Evolutionary conservation across 2,329 filamentous ascomycete genomes (phyloP), one percentile per base, ranked within the genome.

Genomic region (Pestalotiopsis sp.): DNA sequence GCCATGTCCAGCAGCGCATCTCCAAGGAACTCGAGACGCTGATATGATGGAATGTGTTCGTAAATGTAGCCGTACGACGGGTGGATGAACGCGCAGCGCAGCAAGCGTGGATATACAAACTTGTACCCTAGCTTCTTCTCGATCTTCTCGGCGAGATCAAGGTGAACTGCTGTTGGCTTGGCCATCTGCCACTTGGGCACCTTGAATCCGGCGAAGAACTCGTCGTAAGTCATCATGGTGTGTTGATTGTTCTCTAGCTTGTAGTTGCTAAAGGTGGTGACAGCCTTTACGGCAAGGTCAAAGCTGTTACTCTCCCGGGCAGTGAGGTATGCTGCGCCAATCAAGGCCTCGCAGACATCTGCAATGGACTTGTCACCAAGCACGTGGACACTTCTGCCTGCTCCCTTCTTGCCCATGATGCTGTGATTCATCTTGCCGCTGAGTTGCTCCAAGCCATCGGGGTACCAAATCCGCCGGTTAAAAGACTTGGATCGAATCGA

Each of bases 271-370:
- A 98, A 84, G 63, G 84, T 86, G 0, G 90, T 92, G 25, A 94
- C 92, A 1, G 89, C 87, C 71, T 83, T 83, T 23, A 91, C 85
- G 0, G 89, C 89, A 76, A 88, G 77, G 75, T 91, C 86, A 74
- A 90, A 86, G 68, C 81, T 77, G 23, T 76, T 77, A 4, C 82
- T 74, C 7, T 81, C 74, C 49, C 79, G 76, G 3, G 80, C 80
- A 0, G 84, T 86, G 52, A 92, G 80, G 65, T 91, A 90, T 0
- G 95, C 92, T 2, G 95, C 96, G 5, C 95, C 96, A 62, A 99
- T 98, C 68, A 98, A 82, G 0, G 96, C 95, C 78, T 98, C 96
- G 70, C 94, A 97, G 0, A 98, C 94, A 79, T 98, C 96, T 3
- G 96, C 95, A 75, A 97, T 91, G 0, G 92, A 92, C 83, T 99